Base-by-base conservation (phyloP, 192 early-diverging fungal species). In the Diversispora epigaea region DNA sequence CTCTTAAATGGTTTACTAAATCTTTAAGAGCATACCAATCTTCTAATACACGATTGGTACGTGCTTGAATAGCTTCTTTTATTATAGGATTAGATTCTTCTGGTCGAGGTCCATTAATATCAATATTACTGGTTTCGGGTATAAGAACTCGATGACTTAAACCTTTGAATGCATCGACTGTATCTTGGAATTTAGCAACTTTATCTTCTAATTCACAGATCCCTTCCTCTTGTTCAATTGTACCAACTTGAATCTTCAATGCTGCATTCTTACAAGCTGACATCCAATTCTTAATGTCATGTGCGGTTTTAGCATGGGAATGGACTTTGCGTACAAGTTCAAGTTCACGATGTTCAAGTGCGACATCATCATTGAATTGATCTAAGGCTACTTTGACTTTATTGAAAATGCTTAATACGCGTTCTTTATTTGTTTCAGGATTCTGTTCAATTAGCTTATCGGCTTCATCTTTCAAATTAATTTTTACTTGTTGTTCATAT, bases 211-310 rank as follows among this genome's bases (percentile, higher is more conserved):
- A 40, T 14, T 41, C 11, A 19, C 19, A 12, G 9, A 75, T 75
- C 19, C 65, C 73, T 11, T 9, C 17, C 40, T 75, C 73, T 55
- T 75, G 73, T 44, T 75, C 73, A 43, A 56, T 17, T 40, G 41
- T 40, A 21, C 21, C 62, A 54, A 54, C 49, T 55, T 63, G 73
- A 65, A 75, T 64, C 17, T 66, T 44, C 5, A 75, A 39, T 52
- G 54, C 47, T 40, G 73, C 73, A 17, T 40, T 10, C 19, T 75
- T 75, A 56, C 82, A 83, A 15, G 64, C 57, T 39, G 56, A 50
- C 41, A 81, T 81, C 82, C 82, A 83, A 25, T 74, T 73, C 15
- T 80, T 80, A 55, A 83, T 81, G 25, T 83, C 79, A 39, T 78
- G 73, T 0, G 82, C 79, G 19, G 78, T 68, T 64, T 83, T 79